These are phyloP conservation scores for Marsdenia floribunda DNA, from an alignment of 257 asterid species.

Conservation along the genomic window DNA sequence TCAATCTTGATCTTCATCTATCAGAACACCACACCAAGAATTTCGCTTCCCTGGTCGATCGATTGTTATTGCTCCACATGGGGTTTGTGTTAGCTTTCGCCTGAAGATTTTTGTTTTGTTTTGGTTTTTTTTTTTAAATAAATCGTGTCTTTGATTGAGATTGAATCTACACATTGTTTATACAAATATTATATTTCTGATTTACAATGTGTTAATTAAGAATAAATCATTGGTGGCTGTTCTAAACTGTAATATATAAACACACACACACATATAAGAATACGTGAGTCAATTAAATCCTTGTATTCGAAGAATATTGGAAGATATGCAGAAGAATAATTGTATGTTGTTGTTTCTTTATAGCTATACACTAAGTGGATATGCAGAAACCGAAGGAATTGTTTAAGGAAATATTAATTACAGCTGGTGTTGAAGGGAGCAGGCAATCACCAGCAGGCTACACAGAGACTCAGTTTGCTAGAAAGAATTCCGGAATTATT, in stretches of 20 bases:
- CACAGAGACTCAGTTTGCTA: conserved; percentile 20
- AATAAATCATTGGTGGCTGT: too few species aligned
- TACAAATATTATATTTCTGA: too few species aligned
- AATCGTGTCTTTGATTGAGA: not conserved
- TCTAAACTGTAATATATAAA: too few species aligned
- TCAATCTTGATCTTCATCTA: not conserved
- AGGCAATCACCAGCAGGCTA: conserved; percentile 14
- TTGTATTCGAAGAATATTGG: too few species aligned
- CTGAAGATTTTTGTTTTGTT: not conserved
- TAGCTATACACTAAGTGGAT: conserved; percentile 16
- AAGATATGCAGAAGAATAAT: not conserved
- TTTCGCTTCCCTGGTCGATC: not conserved
- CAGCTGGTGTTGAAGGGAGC: conserved; percentile 23
- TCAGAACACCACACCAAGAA: not conserved
- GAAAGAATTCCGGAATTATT: conserved; percentile 19
- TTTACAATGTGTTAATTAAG: too few species aligned
- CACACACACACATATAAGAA: too few species aligned
- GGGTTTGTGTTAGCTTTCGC: not conserved
- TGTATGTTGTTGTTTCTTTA: conserved; percentile 10
- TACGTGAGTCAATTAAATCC: not conserved
- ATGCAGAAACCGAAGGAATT: conserved; percentile 50
- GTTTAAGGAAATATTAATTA: conserved; percentile 36
- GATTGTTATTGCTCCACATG: not conserved
- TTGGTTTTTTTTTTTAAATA: too few species aligned
- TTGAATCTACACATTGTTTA: not conserved